Conservation (phyloP, 2,329 filamentous ascomycete species). For the Colletotrichum chlorophyti region DNA sequence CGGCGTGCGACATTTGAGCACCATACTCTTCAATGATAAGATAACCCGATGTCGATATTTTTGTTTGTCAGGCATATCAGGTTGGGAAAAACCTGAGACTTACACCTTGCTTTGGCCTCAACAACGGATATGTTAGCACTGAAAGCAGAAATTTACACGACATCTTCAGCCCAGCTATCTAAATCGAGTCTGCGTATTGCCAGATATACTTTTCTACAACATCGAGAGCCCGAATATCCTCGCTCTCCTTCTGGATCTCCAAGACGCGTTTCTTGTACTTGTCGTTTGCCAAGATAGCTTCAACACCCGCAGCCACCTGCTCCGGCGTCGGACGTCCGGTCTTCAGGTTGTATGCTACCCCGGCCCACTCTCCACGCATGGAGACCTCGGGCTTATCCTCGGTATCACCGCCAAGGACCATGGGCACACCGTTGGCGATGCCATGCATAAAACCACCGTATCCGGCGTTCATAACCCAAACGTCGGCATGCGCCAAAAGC, state of each 20-base stretch:
- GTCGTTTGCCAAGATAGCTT: constrained; percentile 37
- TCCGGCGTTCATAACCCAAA: constrained; percentile 56
- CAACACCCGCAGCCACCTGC: constrained; percentile 38
- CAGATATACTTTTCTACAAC: constrained; percentile 28
- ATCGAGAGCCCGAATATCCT: constrained; percentile 32
- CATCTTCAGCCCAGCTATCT: neutral
- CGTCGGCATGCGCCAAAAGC: constrained; percentile 49
- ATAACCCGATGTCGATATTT: no score
- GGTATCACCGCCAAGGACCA: constrained; percentile 51
- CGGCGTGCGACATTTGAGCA: no score
- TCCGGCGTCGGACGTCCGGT: constrained; percentile 40
- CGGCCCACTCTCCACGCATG: constrained; percentile 48
- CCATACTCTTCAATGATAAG: no score
- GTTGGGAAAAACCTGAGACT: no score
- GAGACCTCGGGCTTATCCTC: constrained; percentile 51
- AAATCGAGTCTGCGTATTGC: constrained; percentile 9
- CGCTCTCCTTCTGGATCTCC: constrained; percentile 41
- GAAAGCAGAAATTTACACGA: no score
- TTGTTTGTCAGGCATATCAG: no score
- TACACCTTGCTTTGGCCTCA: no score
- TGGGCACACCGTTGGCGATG: constrained; percentile 52
- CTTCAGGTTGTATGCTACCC: constrained; percentile 51
- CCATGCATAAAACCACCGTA: constrained; percentile 55
- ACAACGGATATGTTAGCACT: no score
- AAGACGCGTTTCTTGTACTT: constrained; percentile 39